Percentiles rank a stretch among this genome's conserved stretches.
phyloP scores from a whole-genome alignment of 345 rosid genomes.

The Aurinia saxatilis region DNA sequence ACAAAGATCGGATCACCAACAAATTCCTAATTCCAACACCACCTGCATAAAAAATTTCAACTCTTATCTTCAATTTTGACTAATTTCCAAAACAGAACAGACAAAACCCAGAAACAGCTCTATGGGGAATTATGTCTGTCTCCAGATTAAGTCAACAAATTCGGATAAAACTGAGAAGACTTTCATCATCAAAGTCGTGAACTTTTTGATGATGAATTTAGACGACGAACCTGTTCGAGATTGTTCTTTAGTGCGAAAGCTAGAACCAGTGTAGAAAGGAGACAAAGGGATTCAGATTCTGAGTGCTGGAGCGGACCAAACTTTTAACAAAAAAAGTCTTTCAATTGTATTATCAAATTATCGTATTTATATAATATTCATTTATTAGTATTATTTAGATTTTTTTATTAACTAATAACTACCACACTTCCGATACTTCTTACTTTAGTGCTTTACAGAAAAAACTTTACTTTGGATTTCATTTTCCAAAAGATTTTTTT shows the following conservation, averaged over 20 bases:
- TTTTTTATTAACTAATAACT: no score
- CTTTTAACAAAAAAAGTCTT: neutral
- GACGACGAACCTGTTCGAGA: neutral
- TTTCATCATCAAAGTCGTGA: constrained; percentile 4
- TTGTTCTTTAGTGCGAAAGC: neutral
- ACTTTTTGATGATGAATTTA: neutral
- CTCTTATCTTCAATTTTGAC: neutral
- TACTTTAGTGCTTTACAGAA: no score
- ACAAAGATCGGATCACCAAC: constrained; percentile 31
- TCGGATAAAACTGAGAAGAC: neutral
- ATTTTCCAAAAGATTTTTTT: no score
- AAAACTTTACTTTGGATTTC: no score
- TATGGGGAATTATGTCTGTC: neutral
- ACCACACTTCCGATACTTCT: no score
- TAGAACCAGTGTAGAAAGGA: neutral
- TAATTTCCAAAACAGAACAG: neutral
- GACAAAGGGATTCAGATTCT: neutral
- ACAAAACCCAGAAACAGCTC: neutral
- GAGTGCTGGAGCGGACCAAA: neutral
- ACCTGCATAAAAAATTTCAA: neutral
- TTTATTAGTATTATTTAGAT: neutral
- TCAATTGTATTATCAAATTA: neutral
- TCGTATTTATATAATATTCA: neutral
- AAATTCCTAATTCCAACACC: constrained; percentile 18
- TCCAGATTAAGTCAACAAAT: neutral